Base-by-base conservation (phyloP, 2,329 filamentous ascomycete genomes). In the Claviceps sp. region DNA sequence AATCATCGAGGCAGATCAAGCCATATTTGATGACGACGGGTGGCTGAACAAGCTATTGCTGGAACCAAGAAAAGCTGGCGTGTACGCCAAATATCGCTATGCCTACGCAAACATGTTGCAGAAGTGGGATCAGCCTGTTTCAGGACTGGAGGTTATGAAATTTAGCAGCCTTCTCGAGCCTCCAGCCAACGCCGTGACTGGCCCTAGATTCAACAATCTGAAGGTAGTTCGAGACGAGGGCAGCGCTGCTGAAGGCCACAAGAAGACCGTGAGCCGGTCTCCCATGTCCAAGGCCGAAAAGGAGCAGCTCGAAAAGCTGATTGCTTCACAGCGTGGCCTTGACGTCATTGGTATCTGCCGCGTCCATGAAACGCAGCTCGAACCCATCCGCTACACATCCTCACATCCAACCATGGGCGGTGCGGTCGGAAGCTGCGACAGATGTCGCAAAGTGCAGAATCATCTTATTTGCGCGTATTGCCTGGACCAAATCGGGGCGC, bases 21-120 rank as follows among this genome's bases (percentile, higher is more conserved):
- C 74, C n/a, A 72, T 77, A 19, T 85, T 85, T 58, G 82, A 85
- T 56, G 81, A 85, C 50, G 82, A 85, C 59, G 81, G 81, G 13
- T 84, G 80, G 72, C 72, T 84, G 60, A 73, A 70, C 19, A 72
- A 74, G 3, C 76, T 82, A 4, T 65, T 85, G 2, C 70, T 85
- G 16, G 75, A 82, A 44, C 68, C 73, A 4, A 70, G 62, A 34
- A 72, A 71, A n/a, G 64, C 68, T 5, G 62, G 69, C 3, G 62
- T 75, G 19, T 81, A 81, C 56, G 72, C 74, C n/a, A 72, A 70
- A 58, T 86, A 85, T 60, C 77, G 82, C 39, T 77, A 79, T 54
- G 73, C 76, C 1, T 86, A 86, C 58, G 81, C 82, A n/a, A 80
- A 84, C 64, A 75, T 85, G 65, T 71, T 86, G 3, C 81, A 82